Evolutionary conservation across 176 grass and related monocot genomes (phyloP), one percentile per base, ranked within the genome.

Genomic region (Neostapfia colusana): DNA sequence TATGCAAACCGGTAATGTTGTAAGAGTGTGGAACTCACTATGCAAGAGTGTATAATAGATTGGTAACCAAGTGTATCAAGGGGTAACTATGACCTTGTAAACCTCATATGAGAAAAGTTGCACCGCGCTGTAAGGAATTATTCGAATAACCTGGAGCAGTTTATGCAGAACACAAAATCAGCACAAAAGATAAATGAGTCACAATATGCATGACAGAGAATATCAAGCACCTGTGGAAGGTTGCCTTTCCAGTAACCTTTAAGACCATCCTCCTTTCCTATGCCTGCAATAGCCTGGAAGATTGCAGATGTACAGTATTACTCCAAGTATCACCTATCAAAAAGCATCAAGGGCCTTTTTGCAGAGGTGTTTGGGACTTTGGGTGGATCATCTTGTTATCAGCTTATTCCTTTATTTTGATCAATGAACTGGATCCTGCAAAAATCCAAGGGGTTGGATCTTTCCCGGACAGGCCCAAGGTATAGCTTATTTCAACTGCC

Each of bases 101-200:
- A 92, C 87, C 82, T 99, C 95, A 85, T 99, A 99, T 18, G 95
- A 92, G 85, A 99, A 99, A 35, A 99, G 95, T 57, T 99, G 95
- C 50, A 95, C 89, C 3, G 91, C 89, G 0, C 89, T 99, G 69
- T 99, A 99, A 58, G 91, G 91, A 85, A 95, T 82, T 73, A 99
- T 99, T 76, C 89, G 77, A 63, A 99, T 95, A 71, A 95, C 91
- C 95, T 99, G 70, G 51, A 83, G 55, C 15, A 79, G 67, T 88
- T 78, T 69, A 93, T 23, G 45, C 8, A 70, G 38, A 84, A 81
- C 44, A 69, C 7, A 6, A 12, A 83, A 18, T 78, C 40, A 92
- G 53, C 49, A 81, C 13, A 59, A 74, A 63, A 25, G 23, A n/a
- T 44, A 34, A 17, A 82, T 20, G 14, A 65, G 28, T n/a, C 15